Base-by-base conservation (phyloP, 805 yeast genomes). In the Candida orba region DNA sequence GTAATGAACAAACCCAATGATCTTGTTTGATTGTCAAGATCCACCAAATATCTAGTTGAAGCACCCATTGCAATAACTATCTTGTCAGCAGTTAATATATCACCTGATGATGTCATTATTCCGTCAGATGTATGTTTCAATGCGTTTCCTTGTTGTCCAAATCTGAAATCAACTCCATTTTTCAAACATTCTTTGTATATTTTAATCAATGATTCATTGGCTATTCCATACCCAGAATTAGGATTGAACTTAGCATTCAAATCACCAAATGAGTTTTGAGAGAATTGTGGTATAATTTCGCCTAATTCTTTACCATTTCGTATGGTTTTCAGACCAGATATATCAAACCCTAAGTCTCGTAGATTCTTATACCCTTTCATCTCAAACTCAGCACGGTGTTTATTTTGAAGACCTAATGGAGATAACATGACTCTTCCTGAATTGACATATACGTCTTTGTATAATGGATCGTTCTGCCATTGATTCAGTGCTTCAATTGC, bases 401-500 rank as follows among this genome's bases (percentile, higher is more conserved):
- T 53, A n/a, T 65, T 68, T 8, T 52, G 52, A 29, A 55, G 56
- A 23, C 48, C 47, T 9, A 37, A 34, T 1, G 67, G 63, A 2
- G 62, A 50, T n/a, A 71, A 47, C 47, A 68, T 58, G 5, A 71
- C 48, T 46, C 76, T 58, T 2, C 77, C 76, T 52, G 71, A 65
- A 43, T 69, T 66, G 39, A 59, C 59, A 47, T 66, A 72, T 2
- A 54, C 50, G 2, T 57, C 64, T 29, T 58, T 52, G 39, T 52
- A 68, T 6, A 62, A 46, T 4, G 66, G 64, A 43, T 69, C 64
- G 12, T 43, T 49, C 20, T 57, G 57, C 74, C 76, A 72, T 42
- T 54, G 44, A 9, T 55, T 43, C 35, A 70, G 52, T 3, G 79
- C 77, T 49, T 75, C 78, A 4, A 71, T 59, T 4, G 74, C 61